Evolutionary conservation across 495 filamentous ascomycete genomes (phyloP), one percentile per base, ranked within the genome.

Genomic region (Mycothermus thermophilus): DNA sequence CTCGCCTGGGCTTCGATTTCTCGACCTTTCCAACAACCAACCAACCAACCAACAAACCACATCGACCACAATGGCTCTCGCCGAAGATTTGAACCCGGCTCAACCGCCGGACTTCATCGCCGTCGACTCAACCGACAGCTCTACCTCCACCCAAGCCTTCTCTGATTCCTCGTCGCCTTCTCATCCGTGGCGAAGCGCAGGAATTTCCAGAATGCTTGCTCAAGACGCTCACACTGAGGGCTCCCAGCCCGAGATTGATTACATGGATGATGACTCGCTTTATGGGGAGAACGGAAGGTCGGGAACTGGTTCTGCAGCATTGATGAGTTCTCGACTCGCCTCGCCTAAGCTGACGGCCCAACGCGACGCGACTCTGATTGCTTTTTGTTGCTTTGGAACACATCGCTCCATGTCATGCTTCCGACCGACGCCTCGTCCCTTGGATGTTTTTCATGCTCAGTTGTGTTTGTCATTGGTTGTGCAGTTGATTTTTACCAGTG

Each of bases 21-120:
- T n/a, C n/a, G n/a, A n/a, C n/a, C n/a, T n/a, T n/a, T n/a, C n/a
- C n/a, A n/a, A 7, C 30, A 33, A 27, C 38, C 19, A 23, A 24
- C 21, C 20, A 12, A 14, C 12, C 32, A 30, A 36, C 27, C 3
- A 18, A 20, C 30, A 22, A 26, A 22, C 7, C 8, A 2, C 15
- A 20, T 21, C 38, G 31, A n/a, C n/a, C n/a, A n/a, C n/a, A n/a
- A n/a, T n/a, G n/a, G n/a, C n/a, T n/a, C n/a, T n/a, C n/a, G n/a
- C n/a, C n/a, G n/a, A n/a, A n/a, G n/a, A n/a, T n/a, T n/a, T n/a
- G n/a, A n/a, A n/a, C n/a, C n/a, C n/a, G n/a, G n/a, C n/a, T n/a
- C n/a, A n/a, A n/a, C n/a, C 7, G 29, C 30, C 22, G 10, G 37
- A 41, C n/a, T 45, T 30, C 26, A 46, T 46, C 18, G 4, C 25